Base-by-base conservation (phyloP, 2,329 filamentous ascomycete species). In the Clarireedia homoeocarpa region DNA sequence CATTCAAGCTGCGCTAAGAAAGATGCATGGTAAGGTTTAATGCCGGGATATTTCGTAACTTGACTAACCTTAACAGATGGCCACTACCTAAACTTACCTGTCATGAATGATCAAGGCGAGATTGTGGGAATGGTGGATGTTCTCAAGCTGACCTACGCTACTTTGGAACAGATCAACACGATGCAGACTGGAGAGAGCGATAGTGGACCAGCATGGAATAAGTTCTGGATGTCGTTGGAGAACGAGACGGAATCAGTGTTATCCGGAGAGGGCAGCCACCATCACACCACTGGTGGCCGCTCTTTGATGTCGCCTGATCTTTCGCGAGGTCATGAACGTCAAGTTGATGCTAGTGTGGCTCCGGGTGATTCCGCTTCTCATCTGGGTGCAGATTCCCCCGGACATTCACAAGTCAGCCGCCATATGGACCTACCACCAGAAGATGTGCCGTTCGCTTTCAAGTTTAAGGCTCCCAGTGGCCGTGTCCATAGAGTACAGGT, bases 91-190 rank as follows among this genome's bases (percentile, higher is more conserved):
- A 99, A 99, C 72, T 77, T 99, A 46, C 94, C 94, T 7, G 94
- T 99, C 61, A 99, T 99, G 94, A 96, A 96, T 72, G 91, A 95
- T 63, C 81, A 83, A 60, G 94, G 92, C 62, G 94, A 99, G 73
- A 99, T 99, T 69, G 94, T 99, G 57, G 94, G 94, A 67, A 99
- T 99, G 94, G 94, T 99, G 26, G 94, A 99, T 72, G 94, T 99
- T 58, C 82, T 99, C 60, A 97, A 97, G 76, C 80, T 99, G 67
- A 99, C 94, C 23, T 99, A 99, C 73, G 94, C 94, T 50, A 99
- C 94, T 5, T 81, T 99, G 53, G 94, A 99, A 73, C 92, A 96
- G 76, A 91, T 95, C 73, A 97, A 97, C 76, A 91, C 89, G 58
- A 97, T 99, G 86, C 85, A 82, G 42, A 91, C 85, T 53, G 82